These are phyloP conservation scores for Ophiostoma tasmaniense DNA, from an alignment of 2,329 filamentous ascomycete species.

Conservation along the genomic window DNA sequence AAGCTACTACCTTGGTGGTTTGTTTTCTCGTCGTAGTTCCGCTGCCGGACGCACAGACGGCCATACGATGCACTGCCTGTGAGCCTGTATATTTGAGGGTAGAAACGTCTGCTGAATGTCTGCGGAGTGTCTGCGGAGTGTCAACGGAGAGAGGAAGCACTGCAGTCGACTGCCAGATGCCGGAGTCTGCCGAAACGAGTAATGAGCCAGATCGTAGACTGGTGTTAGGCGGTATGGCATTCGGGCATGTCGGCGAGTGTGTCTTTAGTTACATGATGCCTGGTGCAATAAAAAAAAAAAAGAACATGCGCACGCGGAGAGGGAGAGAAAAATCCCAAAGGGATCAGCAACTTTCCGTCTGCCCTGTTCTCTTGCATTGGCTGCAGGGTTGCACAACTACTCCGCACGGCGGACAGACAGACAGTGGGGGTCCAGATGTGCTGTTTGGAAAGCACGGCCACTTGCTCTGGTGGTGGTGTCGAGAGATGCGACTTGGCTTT, in stretches of 20 bases:
- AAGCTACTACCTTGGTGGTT: not conserved
- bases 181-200: not conserved
- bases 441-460: not conserved
- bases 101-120: not conserved
- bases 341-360: not conserved
- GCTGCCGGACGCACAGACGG: not conserved
- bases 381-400: not conserved
- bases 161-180: not conserved
- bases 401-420: not conserved
- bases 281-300: not conserved
- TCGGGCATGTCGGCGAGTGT: not conserved
- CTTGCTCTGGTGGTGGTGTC: not conserved
- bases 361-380: not conserved
- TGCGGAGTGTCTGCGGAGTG: not conserved
- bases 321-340: not conserved
- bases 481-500: not conserved
- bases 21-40: not conserved
- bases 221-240: not conserved
- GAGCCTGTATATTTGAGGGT: too few relatives aligned
- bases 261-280: not conserved
- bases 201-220: not conserved
- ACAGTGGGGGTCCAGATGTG: not conserved
- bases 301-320: not conserved
- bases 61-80: too few relatives aligned
- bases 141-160: not conserved